phyloP scores from a whole-genome alignment of 2,329 filamentous ascomycete genomes.

The Thelonectria blattea region DNA sequence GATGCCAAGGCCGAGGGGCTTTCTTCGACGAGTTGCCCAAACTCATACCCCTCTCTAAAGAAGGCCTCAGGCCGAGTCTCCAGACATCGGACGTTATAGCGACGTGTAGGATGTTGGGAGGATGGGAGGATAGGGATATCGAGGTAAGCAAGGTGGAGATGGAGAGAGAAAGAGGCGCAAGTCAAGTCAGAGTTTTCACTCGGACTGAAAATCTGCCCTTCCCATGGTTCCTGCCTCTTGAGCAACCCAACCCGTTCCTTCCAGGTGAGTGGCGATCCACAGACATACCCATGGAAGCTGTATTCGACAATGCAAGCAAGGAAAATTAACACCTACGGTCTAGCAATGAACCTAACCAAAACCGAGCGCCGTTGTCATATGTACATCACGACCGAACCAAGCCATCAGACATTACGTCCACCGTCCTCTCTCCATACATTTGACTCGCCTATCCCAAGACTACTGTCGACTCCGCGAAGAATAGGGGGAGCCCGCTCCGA shows the following conservation, averaged over 20 bases:
- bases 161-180: background rate
- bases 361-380: constrained; percentile 21
- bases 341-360: constrained; percentile 18
- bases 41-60: constrained; percentile 34
- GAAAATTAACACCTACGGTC: constrained; percentile 19
- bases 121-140: background rate
- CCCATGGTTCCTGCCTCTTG: constrained; percentile 13
- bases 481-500: constrained; percentile 37
- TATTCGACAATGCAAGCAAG: background rate
- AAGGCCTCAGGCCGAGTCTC: constrained; percentile 39
- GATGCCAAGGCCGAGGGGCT: background rate
- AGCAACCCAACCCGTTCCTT: background rate
- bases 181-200: background rate
- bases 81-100: constrained; percentile 5
- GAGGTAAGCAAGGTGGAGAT: background rate
- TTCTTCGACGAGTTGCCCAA: constrained; percentile 18
- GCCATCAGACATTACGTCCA: constrained; percentile 33
- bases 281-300: background rate
- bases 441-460: constrained; percentile 48
- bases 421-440: constrained; percentile 46
- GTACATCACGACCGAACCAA: constrained; percentile 2
- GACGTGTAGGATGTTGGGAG: background rate
- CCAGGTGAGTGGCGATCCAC: constrained; percentile 4
- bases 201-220: background rate
- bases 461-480: constrained; percentile 44